Evolutionary conservation across 2,329 filamentous ascomycete genomes (phyloP).

Genomic region (Whalleya microplaca): DNA sequence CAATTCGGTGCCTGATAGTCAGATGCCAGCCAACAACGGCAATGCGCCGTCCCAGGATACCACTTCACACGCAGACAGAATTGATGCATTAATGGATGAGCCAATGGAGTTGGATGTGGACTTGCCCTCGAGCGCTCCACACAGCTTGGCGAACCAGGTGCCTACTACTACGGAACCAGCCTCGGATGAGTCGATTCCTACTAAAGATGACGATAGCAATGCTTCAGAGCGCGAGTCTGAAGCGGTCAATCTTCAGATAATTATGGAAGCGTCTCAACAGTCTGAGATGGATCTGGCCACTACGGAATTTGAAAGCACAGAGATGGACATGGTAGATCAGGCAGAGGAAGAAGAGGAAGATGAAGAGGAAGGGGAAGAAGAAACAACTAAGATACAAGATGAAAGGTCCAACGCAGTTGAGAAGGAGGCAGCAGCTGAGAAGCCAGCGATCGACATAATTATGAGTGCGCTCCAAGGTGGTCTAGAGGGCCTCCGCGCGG

Average conservation of each 20-base stretch:
- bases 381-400: not conserved
- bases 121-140: constrained; percentile 2
- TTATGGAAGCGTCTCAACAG: constrained; percentile 38
- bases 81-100: constrained; percentile 12
- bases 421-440: constrained; percentile 30
- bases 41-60: constrained; percentile 7
- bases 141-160: constrained; percentile 17
- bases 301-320: constrained; percentile 7
- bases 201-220: constrained; percentile 20
- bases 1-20: constrained; percentile 26
- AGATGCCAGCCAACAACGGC: constrained; percentile 12
- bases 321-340: constrained; percentile 10
- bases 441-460: constrained; percentile 50
- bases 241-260: constrained; percentile 37
- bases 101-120: constrained; percentile 10
- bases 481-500: constrained; percentile 61
- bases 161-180: constrained; percentile 9
- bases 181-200: constrained; percentile 14
- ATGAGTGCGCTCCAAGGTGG: constrained; percentile 57
- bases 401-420: constrained; percentile 6
- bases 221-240: constrained; percentile 31
- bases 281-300: constrained; percentile 25
- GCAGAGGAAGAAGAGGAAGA: constrained; percentile 15
- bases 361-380: constrained; percentile 4
- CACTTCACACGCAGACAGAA: constrained; percentile 11